phyloP scores from a whole-genome alignment of 208 protist species.

The Porcisia deanei region DNA sequence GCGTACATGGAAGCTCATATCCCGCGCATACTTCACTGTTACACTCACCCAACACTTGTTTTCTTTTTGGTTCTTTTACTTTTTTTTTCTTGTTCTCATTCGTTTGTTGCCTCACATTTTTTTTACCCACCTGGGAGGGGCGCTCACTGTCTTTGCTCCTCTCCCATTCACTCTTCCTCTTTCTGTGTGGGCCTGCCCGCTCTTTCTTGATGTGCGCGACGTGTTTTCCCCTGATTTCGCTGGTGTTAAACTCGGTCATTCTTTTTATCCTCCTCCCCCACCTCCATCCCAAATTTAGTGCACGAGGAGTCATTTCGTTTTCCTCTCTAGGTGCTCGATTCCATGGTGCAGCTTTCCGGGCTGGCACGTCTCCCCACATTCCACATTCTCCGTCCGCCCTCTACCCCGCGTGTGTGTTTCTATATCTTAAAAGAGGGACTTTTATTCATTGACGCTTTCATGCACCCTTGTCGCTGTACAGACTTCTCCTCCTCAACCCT shows the following conservation, averaged over 20 bases:
- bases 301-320: no score
- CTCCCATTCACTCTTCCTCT: not conserved
- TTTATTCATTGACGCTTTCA: no score
- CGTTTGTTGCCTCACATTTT: not conserved
- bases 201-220: not conserved
- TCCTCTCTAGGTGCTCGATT: no score
- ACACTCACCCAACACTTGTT: not conserved
- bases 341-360: not conserved
- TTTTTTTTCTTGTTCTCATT: not conserved
- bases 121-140: not conserved
- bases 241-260: not conserved
- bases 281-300: no score
- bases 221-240: not conserved
- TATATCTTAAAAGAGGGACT: no score
- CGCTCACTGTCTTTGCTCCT: not conserved
- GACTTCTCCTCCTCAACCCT: no score
- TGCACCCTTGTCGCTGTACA: no score
- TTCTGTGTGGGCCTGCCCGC: not conserved
- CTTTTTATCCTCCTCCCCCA: not conserved
- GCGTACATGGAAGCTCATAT: not conserved
- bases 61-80: not conserved
- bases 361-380: no score
- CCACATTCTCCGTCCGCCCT: no score
- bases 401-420: no score
- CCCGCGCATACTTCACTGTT: not conserved